A percentile compares a stretch with the other conserved stretches of the same genome.
Conservation (phyloP, 78 protist genomes). For the Tieghemostelium lacteum region DNA sequence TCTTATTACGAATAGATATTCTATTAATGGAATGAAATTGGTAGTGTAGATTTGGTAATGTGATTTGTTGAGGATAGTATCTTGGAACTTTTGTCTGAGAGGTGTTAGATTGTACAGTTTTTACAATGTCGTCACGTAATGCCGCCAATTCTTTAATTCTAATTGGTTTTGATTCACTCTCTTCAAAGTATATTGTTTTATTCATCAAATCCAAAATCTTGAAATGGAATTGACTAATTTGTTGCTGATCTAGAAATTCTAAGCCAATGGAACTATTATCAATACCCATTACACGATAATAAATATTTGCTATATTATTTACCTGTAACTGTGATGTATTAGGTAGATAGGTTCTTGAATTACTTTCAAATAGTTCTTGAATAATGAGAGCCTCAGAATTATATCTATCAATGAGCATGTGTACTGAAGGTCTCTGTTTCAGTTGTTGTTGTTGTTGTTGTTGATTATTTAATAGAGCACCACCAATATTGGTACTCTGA, state of each 20-base stretch:
- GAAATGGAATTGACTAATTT: conserved; percentile 26
- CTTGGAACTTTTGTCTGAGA: neutral
- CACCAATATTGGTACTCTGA: neutral
- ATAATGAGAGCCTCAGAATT: conserved; percentile 40
- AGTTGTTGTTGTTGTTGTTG: neutral
- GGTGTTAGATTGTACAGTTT: neutral
- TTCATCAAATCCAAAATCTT: conserved; percentile 40
- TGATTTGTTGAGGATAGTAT: conserved; percentile 22
- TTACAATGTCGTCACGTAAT: conserved; percentile 59
- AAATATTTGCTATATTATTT: conserved; percentile 53
- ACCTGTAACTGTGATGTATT: conserved; percentile 43
- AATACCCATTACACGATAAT: conserved; percentile 43
- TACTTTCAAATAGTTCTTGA: conserved; percentile 60
- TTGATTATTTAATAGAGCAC: neutral
- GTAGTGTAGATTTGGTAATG: conserved; percentile 41
- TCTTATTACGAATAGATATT: conserved; percentile 48
- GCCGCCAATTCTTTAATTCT: conserved; percentile 46
- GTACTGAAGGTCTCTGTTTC: conserved; percentile 40
- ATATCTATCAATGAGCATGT: conserved; percentile 57
- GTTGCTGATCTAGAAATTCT: conserved; percentile 33
- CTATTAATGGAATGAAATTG: conserved; percentile 27
- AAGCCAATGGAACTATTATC: conserved; percentile 49
- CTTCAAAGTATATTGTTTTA: conserved; percentile 58
- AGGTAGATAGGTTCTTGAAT: conserved; percentile 8
- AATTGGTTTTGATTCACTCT: conserved; percentile 8